phyloP scores from a whole-genome alignment of 495 filamentous ascomycete genomes.

The Penicillium arizonense region DNA sequence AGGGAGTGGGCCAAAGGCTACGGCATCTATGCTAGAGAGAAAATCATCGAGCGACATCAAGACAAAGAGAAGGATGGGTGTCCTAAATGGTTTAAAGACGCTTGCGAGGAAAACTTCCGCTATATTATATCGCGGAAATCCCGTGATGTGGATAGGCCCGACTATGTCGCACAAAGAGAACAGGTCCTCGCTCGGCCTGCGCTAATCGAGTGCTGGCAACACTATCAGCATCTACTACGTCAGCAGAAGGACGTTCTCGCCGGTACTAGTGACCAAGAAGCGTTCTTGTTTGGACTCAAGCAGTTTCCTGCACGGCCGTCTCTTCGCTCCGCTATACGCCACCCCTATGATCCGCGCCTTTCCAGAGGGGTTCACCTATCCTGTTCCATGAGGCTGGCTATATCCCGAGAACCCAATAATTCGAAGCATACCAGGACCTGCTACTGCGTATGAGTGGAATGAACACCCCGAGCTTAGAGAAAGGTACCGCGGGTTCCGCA shows the following conservation, averaged over 20 bases:
- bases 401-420: no score
- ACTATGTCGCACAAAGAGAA: slow-evolving; percentile 4
- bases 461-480: slow-evolving; percentile 4
- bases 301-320: slow-evolving; percentile 6
- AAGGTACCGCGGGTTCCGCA: slow-evolving; percentile 17
- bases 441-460: not conserved
- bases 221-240: slow-evolving; percentile 17
- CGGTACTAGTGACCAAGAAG: slow-evolving; percentile 6
- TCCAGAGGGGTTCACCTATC: slow-evolving; percentile 25
- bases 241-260: slow-evolving; percentile 19
- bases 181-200: slow-evolving; percentile 10
- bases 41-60: no score
- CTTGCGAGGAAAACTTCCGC: no score
- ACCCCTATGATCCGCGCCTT: slow-evolving; percentile 32
- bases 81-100: no score
- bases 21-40: no score
- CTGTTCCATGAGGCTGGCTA: slow-evolving; percentile 23
- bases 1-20: no score
- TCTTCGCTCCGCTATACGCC: slow-evolving; percentile 20
- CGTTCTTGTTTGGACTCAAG: slow-evolving; percentile 8
- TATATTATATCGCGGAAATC: no score
- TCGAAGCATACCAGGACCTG: no score
- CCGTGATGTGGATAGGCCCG: slow-evolving; percentile 3
- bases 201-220: slow-evolving; percentile 10
- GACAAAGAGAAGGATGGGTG: no score